These are phyloP conservation scores for Hypoxylon fuscum DNA, from an alignment of 495 filamentous ascomycete genomes.

Conservation along the genomic window DNA sequence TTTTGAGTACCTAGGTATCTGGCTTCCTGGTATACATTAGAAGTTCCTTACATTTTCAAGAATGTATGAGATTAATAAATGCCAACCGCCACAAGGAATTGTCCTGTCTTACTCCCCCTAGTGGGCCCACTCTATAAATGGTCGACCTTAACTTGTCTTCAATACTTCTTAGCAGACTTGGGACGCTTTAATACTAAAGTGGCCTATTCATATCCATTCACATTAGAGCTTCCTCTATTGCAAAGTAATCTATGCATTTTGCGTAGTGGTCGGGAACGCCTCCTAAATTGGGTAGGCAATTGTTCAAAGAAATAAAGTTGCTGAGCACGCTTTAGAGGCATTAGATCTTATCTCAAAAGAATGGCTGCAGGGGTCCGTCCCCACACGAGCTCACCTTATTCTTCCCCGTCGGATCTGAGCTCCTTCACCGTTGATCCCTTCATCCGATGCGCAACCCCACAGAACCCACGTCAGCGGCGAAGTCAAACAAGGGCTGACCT, in stretches of 20 bases:
- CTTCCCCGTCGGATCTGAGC: conserved; percentile 13
- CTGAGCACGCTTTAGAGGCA: not conserved
- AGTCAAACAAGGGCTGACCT: conserved; percentile 7
- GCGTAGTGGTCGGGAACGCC: not conserved
- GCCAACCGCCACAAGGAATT: no score
- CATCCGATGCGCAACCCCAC: conserved; percentile 35
- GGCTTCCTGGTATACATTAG: no score
- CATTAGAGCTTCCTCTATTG: no score
- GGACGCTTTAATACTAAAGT: no score
- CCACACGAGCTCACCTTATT: conserved; percentile 10
- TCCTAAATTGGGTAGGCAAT: not conserved
- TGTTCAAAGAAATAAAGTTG: not conserved
- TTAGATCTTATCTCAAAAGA: conserved; percentile 15
- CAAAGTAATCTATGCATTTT: not conserved
- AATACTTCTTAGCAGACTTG: no score
- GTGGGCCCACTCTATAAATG: no score
- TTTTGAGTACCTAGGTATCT: no score
- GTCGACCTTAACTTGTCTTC: no score
- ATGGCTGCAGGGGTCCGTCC: conserved; percentile 19
- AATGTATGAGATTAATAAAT: no score
- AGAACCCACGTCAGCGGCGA: conserved; percentile 35
- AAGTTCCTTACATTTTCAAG: no score
- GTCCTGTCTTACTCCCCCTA: no score
- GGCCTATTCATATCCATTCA: no score
- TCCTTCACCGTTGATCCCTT: conserved; percentile 24